Percentiles rank a stretch among this genome's conserved stretches.
phyloP scores from a whole-genome alignment of 345 rosid species.

The Eucalyptus cloeziana region DNA sequence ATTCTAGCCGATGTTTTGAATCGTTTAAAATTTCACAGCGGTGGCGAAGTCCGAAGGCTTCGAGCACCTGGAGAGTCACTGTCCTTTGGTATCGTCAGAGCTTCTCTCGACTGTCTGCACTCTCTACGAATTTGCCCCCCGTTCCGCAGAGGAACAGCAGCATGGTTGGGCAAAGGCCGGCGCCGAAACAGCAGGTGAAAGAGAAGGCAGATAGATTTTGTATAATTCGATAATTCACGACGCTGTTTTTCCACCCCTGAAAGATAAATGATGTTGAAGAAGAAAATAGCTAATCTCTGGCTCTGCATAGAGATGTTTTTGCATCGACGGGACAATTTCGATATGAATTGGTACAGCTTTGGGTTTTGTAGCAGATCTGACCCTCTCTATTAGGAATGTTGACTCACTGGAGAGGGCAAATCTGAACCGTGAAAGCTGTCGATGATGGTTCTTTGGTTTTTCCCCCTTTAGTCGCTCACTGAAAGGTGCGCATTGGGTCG shows the following conservation, averaged over 20 bases:
- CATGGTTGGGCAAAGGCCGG: neutral
- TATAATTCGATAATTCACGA: no score
- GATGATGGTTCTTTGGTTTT: neutral
- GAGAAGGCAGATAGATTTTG: neutral
- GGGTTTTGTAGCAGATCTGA: neutral
- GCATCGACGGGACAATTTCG: neutral
- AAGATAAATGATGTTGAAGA: neutral
- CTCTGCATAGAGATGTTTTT: neutral
- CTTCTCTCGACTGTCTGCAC: slow-evolving; percentile 1
- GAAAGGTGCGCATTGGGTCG: neutral
- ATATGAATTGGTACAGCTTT: neutral
- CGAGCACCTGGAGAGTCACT: slow-evolving; percentile 45
- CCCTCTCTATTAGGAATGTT: neutral
- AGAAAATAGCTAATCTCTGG: no score
- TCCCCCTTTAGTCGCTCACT: neutral
- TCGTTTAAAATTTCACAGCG: slow-evolving; percentile 12
- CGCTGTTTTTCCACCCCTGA: no score
- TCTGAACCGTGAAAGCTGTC: neutral
- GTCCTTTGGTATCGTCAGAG: slow-evolving; percentile 40
- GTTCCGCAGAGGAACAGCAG: neutral
- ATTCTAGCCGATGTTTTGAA: neutral
- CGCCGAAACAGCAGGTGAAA: neutral
- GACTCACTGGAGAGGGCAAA: neutral
- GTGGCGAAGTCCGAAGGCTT: slow-evolving; percentile 66
- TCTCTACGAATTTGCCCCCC: neutral